phyloP scores from a whole-genome alignment of 2,329 filamentous ascomycete species.

The Pseudophaeomoniella oleicola region DNA sequence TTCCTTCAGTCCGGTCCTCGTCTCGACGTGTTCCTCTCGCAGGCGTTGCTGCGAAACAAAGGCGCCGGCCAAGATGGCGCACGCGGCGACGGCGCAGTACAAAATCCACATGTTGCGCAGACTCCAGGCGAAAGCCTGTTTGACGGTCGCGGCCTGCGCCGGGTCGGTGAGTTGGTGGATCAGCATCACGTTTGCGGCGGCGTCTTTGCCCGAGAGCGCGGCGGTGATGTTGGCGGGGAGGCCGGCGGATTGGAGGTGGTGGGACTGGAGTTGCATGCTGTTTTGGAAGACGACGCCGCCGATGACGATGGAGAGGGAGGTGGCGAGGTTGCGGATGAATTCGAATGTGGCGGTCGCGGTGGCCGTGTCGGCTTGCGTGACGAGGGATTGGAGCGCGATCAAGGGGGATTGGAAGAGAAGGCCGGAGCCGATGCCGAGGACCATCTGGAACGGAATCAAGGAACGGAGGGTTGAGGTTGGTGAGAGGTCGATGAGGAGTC shows the following conservation, averaged over 20 bases:
- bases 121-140: constrained; percentile 25
- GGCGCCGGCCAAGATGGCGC: constrained; percentile 23
- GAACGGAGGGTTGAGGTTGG: constrained; percentile 35
- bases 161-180: constrained; percentile 12
- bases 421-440: constrained; percentile 38
- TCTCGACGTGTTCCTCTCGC: constrained; percentile 25
- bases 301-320: constrained; percentile 43
- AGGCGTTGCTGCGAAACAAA: constrained; percentile 23
- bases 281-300: constrained; percentile 37
- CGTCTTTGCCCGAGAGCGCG: constrained; percentile 9
- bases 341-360: constrained; percentile 48
- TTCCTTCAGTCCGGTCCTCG: constrained; percentile 28
- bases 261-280: constrained; percentile 13
- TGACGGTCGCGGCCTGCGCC: constrained; percentile 21
- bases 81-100: constrained; percentile 23
- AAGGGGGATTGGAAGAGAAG: constrained; percentile 40
- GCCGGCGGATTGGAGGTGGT: constrained; percentile 9
- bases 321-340: constrained; percentile 45
- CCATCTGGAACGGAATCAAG: constrained; percentile 38
- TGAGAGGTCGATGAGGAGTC: constrained; percentile 44
- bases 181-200: constrained; percentile 15
- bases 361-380: constrained; percentile 35
- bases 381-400: constrained; percentile 40
- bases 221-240: constrained; percentile 11
- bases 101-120: constrained; percentile 37